phyloP scores from a whole-genome alignment of 495 filamentous ascomycete species.

The Schizothecium vesticola region DNA sequence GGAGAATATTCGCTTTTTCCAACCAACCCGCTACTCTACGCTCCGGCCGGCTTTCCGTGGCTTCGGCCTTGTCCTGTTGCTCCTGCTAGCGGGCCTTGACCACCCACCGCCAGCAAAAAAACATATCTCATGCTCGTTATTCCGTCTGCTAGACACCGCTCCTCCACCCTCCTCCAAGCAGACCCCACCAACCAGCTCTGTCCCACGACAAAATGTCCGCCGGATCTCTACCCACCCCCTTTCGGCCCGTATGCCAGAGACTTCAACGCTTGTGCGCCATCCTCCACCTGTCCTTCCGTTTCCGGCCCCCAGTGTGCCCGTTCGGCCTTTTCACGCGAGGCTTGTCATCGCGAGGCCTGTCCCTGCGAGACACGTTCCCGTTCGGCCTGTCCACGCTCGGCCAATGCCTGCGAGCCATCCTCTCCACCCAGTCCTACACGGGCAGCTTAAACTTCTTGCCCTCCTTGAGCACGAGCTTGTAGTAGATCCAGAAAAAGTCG shows the following conservation, averaged over 20 bases:
- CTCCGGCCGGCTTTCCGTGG: background rate
- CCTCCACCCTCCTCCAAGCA: background rate
- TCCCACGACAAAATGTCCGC: background rate
- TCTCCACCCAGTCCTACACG: conserved; percentile 45
- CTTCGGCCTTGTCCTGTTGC: background rate
- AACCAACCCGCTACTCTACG: background rate
- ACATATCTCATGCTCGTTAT: background rate
- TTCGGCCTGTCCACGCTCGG: background rate
- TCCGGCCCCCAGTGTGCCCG: background rate
- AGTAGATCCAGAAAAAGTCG: conserved; percentile 99
- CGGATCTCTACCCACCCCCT: no score
- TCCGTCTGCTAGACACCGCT: background rate
- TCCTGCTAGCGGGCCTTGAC: background rate
- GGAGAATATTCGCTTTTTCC: background rate
- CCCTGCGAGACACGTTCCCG: no score
- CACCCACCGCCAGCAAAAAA: background rate
- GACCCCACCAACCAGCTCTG: background rate
- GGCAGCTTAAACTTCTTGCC: conserved; percentile 85
- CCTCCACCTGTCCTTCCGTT: no score
- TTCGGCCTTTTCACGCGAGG: background rate
- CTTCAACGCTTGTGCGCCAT: no score
- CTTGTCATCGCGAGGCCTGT: no score
- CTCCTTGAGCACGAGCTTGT: conserved; percentile 87
- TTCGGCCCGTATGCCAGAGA: no score
- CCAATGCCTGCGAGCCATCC: background rate